Conservation (phyloP, 2,329 filamentous ascomycete species). For the Colletotrichum sp. region DNA sequence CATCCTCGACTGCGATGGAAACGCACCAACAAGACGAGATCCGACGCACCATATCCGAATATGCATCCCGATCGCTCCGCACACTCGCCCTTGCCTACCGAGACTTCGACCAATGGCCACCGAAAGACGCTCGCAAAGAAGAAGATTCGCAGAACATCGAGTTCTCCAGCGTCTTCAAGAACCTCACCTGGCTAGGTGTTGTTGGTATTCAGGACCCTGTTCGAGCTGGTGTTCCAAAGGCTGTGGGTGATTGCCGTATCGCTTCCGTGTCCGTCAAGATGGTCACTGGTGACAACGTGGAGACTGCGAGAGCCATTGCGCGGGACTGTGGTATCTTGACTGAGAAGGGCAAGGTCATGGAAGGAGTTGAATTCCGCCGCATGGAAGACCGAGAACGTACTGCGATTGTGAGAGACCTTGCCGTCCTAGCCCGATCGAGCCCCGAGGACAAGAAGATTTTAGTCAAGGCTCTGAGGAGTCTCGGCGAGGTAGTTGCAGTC, state of each 20-base stretch:
- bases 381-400: conserved; percentile 54
- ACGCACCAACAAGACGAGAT: conserved; percentile 32
- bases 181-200: conserved; percentile 46
- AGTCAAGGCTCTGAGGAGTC: conserved; percentile 67
- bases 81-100: conserved; percentile 71
- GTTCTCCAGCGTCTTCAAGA: conserved; percentile 44
- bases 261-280: conserved; percentile 46
- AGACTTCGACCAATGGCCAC: conserved; percentile 72
- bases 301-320: conserved; percentile 55
- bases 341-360: conserved; percentile 65
- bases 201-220: conserved; percentile 27
- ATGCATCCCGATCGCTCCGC: conserved; percentile 70
- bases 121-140: conserved; percentile 64
- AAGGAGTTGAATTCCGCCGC: conserved; percentile 63
- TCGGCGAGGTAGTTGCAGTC: conserved; percentile 71
- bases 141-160: conserved; percentile 59
- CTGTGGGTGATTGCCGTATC: conserved; percentile 13
- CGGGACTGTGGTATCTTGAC: conserved; percentile 59
- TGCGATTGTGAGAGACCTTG: conserved; percentile 52
- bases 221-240: conserved; percentile 21
- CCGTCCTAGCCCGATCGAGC: conserved; percentile 70
- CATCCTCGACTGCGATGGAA: conserved; percentile 33
- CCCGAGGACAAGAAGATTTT: conserved; percentile 73
- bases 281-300: conserved; percentile 52
- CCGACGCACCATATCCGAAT: conserved; percentile 44